Evolutionary conservation across 2,329 filamentous ascomycete species (phyloP).

Genomic region (Fusarium sp.): DNA sequence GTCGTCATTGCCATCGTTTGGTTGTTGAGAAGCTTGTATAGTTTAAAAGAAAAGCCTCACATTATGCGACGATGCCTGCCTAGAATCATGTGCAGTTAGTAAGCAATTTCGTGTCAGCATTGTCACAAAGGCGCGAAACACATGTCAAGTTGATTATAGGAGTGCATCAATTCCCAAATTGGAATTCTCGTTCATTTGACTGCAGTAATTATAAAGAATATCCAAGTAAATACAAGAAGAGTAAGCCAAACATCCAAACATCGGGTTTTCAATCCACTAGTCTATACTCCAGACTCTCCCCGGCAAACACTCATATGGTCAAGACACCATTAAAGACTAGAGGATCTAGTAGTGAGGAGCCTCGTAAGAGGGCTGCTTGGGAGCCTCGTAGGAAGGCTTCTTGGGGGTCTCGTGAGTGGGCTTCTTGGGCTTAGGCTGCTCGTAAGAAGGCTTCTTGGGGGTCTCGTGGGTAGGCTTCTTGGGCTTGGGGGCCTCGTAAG

Average conservation of each 20-base stretch:
- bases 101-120: not conserved
- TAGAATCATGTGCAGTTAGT: not conserved
- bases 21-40: not conserved
- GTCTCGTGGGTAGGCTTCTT: not conserved
- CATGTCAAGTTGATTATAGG: not conserved
- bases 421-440: not conserved
- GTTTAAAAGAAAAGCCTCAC: not conserved
- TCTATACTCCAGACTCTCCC: not conserved
- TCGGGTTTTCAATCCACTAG: not conserved
- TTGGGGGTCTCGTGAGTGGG: not conserved
- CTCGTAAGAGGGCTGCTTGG: not conserved
- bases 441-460: not conserved
- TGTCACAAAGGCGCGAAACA: not conserved
- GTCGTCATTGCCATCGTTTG: not conserved
- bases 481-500: not conserved
- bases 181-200: slow-evolving; percentile 9
- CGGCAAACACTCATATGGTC: not conserved
- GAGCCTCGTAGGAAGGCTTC: not conserved
- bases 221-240: slow-evolving; percentile 16
- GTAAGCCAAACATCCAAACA: slow-evolving; percentile 9
- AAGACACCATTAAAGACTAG: not conserved
- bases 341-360: not conserved
- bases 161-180: not conserved
- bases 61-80: not conserved
- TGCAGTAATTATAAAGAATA: slow-evolving; percentile 17